Evolutionary conservation across 2,329 filamentous ascomycete genomes (phyloP), one percentile per base, ranked within the genome.

Genomic region (Anisogramma anomala): DNA sequence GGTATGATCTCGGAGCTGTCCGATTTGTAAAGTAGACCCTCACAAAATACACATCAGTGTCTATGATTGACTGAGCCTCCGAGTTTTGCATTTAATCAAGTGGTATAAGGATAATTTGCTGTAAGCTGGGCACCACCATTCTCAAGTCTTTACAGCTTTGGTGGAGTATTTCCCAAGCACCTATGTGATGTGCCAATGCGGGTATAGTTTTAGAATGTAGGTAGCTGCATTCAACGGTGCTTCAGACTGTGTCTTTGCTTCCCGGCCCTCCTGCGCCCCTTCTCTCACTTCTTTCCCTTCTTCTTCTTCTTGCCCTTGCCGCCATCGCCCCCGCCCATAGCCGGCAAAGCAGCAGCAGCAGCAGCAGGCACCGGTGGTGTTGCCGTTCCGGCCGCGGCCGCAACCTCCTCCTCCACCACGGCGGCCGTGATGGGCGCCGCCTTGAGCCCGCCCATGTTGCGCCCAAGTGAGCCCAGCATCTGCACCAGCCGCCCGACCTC

Each of bases 401-500:
- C 20, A 5, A 55, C 52, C 50, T 61, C 67, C 36, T 69, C 67
- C 33, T 51, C 54, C 20, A 38, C 48, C 27, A 41, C 50, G 27
- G 48, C 47, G 3, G 32, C 36, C 2, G 41, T 31, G 25, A 37
- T 28, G 14, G 57, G 55, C 19, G 57, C 54, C 14, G 61, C 62
- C 39, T 67, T 64, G 50, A 80, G 55, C 25, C 69, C 75, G 11
- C 74, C 75, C 68, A 83, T 80, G 43, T 69, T 73, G 41, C 78
- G 71, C n/a, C 81, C 85, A 50, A 95, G 62, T 43, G 75, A 72
- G 1, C 86, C 87, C 48, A 98, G 61, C 32, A 80, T 76, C 38
- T 77, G 75, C 43, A 98, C 75, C 53, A 98, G 64, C 20, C 91
- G 71, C 18, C 82, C 81, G 8, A 98, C 87, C 64, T 96, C 89